These are phyloP conservation scores for Venturiaceae sp. DNA, from an alignment of 2,329 filamentous ascomycete genomes.

Conservation along the genomic window DNA sequence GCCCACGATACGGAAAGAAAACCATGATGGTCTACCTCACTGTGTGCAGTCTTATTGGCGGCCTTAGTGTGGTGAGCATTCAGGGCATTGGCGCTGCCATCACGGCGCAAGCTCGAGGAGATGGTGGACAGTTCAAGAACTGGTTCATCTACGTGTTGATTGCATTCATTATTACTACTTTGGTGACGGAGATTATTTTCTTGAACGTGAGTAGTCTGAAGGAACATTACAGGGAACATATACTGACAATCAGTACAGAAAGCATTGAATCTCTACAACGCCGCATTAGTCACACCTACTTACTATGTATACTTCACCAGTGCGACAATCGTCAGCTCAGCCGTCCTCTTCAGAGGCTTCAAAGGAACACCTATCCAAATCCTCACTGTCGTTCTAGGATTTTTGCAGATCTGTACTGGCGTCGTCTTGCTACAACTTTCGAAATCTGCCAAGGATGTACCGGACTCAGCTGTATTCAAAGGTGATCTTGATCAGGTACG, in stretches of 20 bases:
- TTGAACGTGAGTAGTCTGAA: conserved; percentile 63
- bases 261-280: conserved; percentile 96
- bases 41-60: conserved; percentile 91
- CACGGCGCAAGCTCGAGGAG: conserved; percentile 72
- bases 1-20: conserved; percentile 85
- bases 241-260: conserved; percentile 54
- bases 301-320: conserved; percentile 99
- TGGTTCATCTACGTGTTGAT: conserved; percentile 94
- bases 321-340: conserved; percentile 87
- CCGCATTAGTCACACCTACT: conserved; percentile 90
- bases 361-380: conserved; percentile 76
- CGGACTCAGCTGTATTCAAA: conserved; percentile 82
- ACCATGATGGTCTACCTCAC: conserved; percentile 97
- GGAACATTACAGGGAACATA: not conserved
- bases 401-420: conserved; percentile 85
- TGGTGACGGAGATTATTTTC: conserved; percentile 89
- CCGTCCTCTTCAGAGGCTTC: conserved; percentile 87
- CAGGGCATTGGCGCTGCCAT: conserved; percentile 90
- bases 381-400: conserved; percentile 83
- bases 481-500: conserved; percentile 92
- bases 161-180: conserved; percentile 80
- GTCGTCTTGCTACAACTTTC: conserved; percentile 92
- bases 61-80: conserved; percentile 87
- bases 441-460: conserved; percentile 95
- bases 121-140: conserved; percentile 71